Base-by-base conservation (phyloP, 768 basidiomycete species). In the Ramaria sp. region DNA sequence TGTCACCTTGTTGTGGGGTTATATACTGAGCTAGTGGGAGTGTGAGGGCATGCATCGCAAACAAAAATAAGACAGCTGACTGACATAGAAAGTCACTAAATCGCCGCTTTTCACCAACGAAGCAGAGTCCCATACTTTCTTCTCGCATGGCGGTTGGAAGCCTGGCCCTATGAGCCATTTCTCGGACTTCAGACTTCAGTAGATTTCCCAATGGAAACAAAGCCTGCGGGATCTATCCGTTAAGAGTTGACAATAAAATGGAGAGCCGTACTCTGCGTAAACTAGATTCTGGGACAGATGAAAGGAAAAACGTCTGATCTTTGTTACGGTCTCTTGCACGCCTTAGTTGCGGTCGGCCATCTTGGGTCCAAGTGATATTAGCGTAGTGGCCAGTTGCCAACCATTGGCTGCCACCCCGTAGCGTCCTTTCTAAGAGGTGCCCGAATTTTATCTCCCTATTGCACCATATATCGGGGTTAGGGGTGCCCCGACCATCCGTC, bases 371-470 rank as follows among this genome's bases (percentile, higher is more conserved):
- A 8, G 67, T 60, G 62, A 89, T 84, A 22, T 76, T 74, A 3
- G 93, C 92, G 63, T 97, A 96, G 65, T 98, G 93, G 4, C 93
- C 90, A 8, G 90, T 94, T 5, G 92, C 92, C 41, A 95, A 71
- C 81, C 86, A 93, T 7, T 65, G 15, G 13, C n/a, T 24, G 79
- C 62, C 12, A 48, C 59, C 9, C 71, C 66, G n/a, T 64, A 60
- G 22, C 7, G 66, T 49, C 47, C 69, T 61, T 37, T 58, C 58
- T 0, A 73, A 68, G n/a, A 93, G 67, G 27, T 34, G 30, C 5
- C 88, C 89, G 58, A 95, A 97, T 65, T 96, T 95, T 60, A 95
- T 86, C 66, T 92, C 87, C 64, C 89, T 80, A 69, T 98, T 98
- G 64, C 94, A 97, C 76, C 79, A 82, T 1, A 97, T 82, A 63